A percentile compares a stretch with the other conserved stretches of the same genome.
Evolutionary conservation across 2,329 filamentous ascomycete genomes (phyloP).

Genomic region (Microdochium trichocladiopsis): DNA sequence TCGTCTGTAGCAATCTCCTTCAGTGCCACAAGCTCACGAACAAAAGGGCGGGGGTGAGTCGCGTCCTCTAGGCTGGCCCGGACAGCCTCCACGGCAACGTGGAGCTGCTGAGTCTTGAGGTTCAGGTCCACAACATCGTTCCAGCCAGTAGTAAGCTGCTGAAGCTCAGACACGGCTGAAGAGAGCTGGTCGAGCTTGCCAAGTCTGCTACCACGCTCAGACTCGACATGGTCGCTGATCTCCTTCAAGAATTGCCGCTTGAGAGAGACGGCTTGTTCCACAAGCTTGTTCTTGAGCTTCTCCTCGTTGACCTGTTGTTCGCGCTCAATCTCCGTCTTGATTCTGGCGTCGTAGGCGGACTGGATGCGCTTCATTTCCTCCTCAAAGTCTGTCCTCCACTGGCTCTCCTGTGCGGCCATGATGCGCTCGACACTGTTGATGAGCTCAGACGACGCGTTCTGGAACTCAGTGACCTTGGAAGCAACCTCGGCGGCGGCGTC

Average conservation of each 20-base stretch:
- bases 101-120: conserved; percentile 89
- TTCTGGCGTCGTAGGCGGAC: conserved; percentile 70
- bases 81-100: conserved; percentile 91
- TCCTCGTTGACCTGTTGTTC: conserved; percentile 77
- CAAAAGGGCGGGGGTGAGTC: conserved; percentile 72
- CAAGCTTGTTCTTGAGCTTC: conserved; percentile 73
- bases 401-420: conserved; percentile 71
- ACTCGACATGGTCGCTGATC: conserved; percentile 75
- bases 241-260: conserved; percentile 78
- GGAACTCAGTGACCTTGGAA: conserved; percentile 69
- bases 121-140: conserved; percentile 85
- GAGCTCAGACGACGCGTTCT: conserved; percentile 80
- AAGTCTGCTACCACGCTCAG: conserved; percentile 79
- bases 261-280: conserved; percentile 84
- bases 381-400: conserved; percentile 84
- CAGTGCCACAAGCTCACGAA: conserved; percentile 86
- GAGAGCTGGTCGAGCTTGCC: conserved; percentile 79
- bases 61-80: conserved; percentile 73
- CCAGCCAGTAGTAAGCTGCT: conserved; percentile 83
- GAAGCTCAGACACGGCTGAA: conserved; percentile 71
- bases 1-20: conserved; percentile 86
- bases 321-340: conserved; percentile 71
- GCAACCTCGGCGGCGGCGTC: conserved; percentile 70
- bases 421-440: conserved; percentile 78
- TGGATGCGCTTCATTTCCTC: conserved; percentile 76